These are phyloP conservation scores for Linanthus parryae DNA, from an alignment of 148 eudicot genomes.

Conservation along the genomic window DNA sequence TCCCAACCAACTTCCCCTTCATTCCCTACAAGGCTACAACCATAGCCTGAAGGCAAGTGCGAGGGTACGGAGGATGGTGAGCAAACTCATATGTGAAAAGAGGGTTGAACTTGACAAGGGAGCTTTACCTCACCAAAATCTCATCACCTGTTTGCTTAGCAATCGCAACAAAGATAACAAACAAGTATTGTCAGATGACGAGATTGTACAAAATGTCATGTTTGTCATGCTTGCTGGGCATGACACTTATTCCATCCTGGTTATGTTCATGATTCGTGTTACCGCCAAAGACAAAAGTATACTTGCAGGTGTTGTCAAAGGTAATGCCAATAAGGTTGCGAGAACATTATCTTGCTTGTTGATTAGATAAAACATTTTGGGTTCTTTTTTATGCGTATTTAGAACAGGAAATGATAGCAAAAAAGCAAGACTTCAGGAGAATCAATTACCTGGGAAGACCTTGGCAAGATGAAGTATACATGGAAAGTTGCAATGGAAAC, in stretches of 20 bases:
- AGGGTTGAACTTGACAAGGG: too few relatives aligned
- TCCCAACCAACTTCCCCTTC: too few relatives aligned
- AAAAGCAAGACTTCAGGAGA: slow-evolving; percentile 27
- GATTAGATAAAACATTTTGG: too few relatives aligned
- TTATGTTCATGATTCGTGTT: background rate
- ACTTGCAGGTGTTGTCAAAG: background rate
- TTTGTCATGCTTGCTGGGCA: slow-evolving; percentile 1
- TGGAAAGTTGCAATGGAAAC: slow-evolving; percentile 46
- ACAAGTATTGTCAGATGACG: slow-evolving; percentile 9
- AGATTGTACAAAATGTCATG: slow-evolving; percentile 6
- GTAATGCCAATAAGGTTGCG: too few relatives aligned
- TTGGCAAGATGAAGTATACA: slow-evolving; percentile 42
- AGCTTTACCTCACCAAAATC: slow-evolving; percentile 14
- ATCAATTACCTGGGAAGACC: slow-evolving; percentile 41
- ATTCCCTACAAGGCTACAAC: too few relatives aligned
- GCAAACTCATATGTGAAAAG: too few relatives aligned
- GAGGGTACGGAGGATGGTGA: too few relatives aligned
- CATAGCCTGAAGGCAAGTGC: too few relatives aligned
- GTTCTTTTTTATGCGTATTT: too few relatives aligned
- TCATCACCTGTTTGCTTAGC: slow-evolving; percentile 13
- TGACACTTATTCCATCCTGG: slow-evolving; percentile 2
- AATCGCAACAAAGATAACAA: background rate
- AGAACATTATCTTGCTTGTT: too few relatives aligned
- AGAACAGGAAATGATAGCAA: slow-evolving; percentile 40
- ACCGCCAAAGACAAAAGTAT: background rate